These are phyloP conservation scores for Saccharomycopsis amapae DNA, from an alignment of 805 yeast species.

Conservation along the genomic window DNA sequence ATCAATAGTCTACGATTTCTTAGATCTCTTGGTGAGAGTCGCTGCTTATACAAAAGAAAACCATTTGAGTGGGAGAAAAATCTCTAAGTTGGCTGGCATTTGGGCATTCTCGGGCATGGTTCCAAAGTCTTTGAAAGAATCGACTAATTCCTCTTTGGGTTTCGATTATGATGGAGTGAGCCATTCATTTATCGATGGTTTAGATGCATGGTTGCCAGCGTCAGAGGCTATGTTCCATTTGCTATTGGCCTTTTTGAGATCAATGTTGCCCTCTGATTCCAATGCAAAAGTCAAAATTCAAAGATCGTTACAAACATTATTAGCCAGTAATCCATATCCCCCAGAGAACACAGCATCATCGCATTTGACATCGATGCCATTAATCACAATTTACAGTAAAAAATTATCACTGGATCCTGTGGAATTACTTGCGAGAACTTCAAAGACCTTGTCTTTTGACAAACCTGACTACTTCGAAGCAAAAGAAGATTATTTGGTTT, in stretches of 20 bases:
- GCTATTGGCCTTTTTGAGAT: constrained; percentile 65
- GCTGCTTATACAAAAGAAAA: constrained; percentile 75
- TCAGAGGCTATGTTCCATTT: constrained; percentile 84
- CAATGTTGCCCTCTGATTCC: constrained; percentile 58
- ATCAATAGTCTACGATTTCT: constrained; percentile 79
- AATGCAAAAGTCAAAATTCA: constrained; percentile 53
- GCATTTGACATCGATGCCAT: constrained; percentile 41
- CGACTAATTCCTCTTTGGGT: constrained; percentile 26
- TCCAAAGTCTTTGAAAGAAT: constrained; percentile 22
- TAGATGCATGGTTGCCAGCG: constrained; percentile 70
- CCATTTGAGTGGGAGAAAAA: constrained; percentile 70
- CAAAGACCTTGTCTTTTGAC: constrained; percentile 58
- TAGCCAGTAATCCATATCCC: constrained; percentile 68
- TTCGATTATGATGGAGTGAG: constrained; percentile 1
- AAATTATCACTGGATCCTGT: constrained; percentile 38
- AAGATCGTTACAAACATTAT: constrained; percentile 52
- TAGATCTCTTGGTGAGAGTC: constrained; percentile 64
- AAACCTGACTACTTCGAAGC: constrained; percentile 63
- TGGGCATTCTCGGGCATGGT: constrained; percentile 68
- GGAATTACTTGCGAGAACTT: constrained; percentile 54
- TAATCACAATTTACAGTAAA: constrained; percentile 45
- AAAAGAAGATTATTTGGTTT: constrained; percentile 68
- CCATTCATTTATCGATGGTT: constrained; percentile 53
- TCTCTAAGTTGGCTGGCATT: constrained; percentile 73
- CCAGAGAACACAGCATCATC: constrained; percentile 38